These are phyloP conservation scores for Theobroma cacao DNA, from an alignment of 345 rosid genomes.

Conservation along the genomic window DNA sequence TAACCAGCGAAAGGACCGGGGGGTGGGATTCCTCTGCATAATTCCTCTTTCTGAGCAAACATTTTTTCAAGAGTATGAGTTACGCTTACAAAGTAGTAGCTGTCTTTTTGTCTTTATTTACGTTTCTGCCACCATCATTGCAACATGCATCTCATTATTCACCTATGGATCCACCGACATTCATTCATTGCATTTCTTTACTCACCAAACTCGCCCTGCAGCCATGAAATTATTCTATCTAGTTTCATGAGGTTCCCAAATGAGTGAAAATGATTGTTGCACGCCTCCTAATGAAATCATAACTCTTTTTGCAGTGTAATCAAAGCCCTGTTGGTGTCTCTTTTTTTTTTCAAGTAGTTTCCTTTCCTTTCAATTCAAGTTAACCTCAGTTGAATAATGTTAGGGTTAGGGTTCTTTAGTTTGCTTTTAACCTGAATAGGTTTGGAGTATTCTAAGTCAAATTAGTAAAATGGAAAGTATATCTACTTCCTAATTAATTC, in stretches of 20 bases:
- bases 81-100: conserved; percentile 13
- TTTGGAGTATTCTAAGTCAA: background rate
- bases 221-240: background rate
- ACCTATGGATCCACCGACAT: conserved; percentile 32
- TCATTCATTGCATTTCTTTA: background rate
- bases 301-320: background rate
- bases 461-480: background rate
- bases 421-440: background rate
- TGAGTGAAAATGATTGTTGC: background rate
- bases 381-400: background rate
- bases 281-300: background rate
- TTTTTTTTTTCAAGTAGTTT: background rate
- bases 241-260: background rate
- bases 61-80: conserved; percentile 31
- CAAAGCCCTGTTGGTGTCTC: background rate
- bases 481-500: background rate
- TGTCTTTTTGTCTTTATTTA: background rate
- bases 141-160: conserved; percentile 10
- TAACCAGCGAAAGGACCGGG: background rate
- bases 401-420: background rate
- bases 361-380: background rate
- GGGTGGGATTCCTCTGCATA: background rate
- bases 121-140: conserved; percentile 14
- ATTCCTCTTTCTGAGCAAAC: conserved; percentile 22
- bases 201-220: background rate